Evolutionary conservation across 2,329 filamentous ascomycete species (phyloP), one percentile per base, ranked within the genome.

Genomic region (Penicillium carneum): DNA sequence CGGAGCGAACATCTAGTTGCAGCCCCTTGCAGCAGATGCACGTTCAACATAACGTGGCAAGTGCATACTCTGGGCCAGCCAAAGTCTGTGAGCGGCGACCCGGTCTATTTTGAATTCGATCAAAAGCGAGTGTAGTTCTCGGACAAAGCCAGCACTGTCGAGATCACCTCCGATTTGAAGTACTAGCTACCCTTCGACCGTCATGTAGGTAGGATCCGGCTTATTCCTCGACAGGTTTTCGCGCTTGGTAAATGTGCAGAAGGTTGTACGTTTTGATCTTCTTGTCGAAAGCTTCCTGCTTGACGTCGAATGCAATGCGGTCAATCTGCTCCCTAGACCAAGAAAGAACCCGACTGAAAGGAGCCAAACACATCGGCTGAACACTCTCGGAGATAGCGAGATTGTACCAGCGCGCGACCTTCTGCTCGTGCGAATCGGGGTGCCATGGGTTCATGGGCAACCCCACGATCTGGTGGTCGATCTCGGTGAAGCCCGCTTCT

Each of bases 401-500:
- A 72, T 94, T 93, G 78, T 96, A 96, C 90, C 91, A 96, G 60
- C 88, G 84, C 33, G 90, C 92, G 55, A 93, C 84, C 46, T 89
- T 85, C 63, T 87, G 88, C 67, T 88, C 83, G 64, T 87, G 83
- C 29, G 84, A 81, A 68, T 91, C 87, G 29, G 80, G 76, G 61
- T 87, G 85, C 90, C 91, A 94, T 26, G 88, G 87, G 71, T 90
- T 94, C 72, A 92, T 83, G 33, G 92, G 91, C 38, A 94, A 81
- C 60, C 84, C 84, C 63, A 91, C 87, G 53, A 87, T 83, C 63
- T 86, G 83, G 74, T 94, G 88, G 64, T 86, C 84, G 68, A 97
- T 87, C 62, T 97, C 89, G 39, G 88, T 87, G 74, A 96, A 97
- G 14, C 94, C 94, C 51, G 88, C 86, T 5, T 84, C 80, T 66